phyloP scores from a whole-genome alignment of 2,329 filamentous ascomycete species.

The Boeremia exigua region DNA sequence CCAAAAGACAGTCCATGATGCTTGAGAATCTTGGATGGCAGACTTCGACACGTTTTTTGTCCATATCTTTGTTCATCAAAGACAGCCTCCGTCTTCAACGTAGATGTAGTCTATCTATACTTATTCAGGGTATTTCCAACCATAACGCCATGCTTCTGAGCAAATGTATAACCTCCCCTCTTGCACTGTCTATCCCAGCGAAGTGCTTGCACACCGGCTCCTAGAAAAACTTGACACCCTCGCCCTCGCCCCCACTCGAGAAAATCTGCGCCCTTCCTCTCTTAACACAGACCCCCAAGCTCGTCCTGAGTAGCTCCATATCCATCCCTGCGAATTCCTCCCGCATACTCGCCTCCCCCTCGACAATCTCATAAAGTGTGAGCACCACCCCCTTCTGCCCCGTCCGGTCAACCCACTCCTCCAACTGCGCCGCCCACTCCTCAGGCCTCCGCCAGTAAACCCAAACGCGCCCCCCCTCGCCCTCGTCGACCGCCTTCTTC shows the following conservation, averaged over 20 bases:
- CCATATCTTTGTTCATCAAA: background rate
- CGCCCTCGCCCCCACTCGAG: constrained; percentile 69
- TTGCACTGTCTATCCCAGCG: background rate
- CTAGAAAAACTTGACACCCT: constrained; percentile 93
- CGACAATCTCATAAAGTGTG: constrained; percentile 88
- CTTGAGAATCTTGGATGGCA: constrained; percentile 2
- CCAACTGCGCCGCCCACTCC: constrained; percentile 84
- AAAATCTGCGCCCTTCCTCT: constrained; percentile 93
- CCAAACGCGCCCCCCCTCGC: constrained; percentile 58
- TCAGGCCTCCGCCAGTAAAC: constrained; percentile 86
- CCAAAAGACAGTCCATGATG: background rate
- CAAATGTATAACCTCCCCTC: background rate
- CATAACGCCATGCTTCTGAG: constrained; percentile 11
- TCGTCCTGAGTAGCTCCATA: constrained; percentile 76
- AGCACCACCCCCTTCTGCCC: constrained; percentile 88
- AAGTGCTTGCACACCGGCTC: background rate
- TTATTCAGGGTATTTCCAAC: constrained; percentile 10
- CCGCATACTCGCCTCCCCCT: constrained; percentile 78
- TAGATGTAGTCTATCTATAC: background rate
- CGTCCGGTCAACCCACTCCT: constrained; percentile 82
- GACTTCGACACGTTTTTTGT: constrained; percentile 5
- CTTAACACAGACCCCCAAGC: constrained; percentile 82
- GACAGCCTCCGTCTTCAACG: background rate
- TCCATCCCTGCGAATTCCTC: constrained; percentile 88
- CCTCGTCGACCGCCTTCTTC: constrained; percentile 32